phyloP scores from a whole-genome alignment of 768 basidiomycete species.

The Mycena vulgaris region DNA sequence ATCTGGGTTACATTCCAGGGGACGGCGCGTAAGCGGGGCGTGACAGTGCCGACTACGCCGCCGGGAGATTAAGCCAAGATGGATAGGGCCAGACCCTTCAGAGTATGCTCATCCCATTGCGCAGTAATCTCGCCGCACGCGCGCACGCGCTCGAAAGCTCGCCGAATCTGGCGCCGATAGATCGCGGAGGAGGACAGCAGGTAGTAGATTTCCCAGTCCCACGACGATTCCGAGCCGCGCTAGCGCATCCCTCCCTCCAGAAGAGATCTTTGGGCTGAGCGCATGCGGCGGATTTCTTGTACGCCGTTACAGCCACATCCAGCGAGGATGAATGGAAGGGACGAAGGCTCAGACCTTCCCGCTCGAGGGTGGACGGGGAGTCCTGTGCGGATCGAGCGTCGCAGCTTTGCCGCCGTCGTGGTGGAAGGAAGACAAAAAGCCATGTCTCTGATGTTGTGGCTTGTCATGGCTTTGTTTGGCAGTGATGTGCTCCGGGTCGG shows the following conservation, averaged over 20 bases:
- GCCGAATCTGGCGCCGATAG: conserved; percentile 11
- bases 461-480: too few species aligned
- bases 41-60: neutral
- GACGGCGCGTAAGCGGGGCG: neutral
- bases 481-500: too few species aligned
- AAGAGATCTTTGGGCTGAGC: conserved; percentile 19
- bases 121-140: neutral
- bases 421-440: neutral
- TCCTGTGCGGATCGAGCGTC: conserved; percentile 27
- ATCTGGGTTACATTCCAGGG: too few species aligned
- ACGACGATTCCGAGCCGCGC: conserved; percentile 15
- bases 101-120: too few species aligned
- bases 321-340: conserved; percentile 9
- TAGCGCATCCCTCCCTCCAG: conserved; percentile 16
- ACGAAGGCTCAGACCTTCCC: conserved; percentile 17
- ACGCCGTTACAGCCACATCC: conserved; percentile 11
- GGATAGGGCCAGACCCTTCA: too few species aligned
- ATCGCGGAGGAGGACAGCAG: neutral
- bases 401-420: conserved; percentile 16
- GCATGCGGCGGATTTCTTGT: neutral
- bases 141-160: neutral
- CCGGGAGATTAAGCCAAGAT: neutral
- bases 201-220: conserved; percentile 13
- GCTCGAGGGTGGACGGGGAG: conserved; percentile 1
- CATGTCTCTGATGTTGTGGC: too few species aligned